phyloP scores from a whole-genome alignment of 805 yeast species.

The Saturnispora serradocipensis region DNA sequence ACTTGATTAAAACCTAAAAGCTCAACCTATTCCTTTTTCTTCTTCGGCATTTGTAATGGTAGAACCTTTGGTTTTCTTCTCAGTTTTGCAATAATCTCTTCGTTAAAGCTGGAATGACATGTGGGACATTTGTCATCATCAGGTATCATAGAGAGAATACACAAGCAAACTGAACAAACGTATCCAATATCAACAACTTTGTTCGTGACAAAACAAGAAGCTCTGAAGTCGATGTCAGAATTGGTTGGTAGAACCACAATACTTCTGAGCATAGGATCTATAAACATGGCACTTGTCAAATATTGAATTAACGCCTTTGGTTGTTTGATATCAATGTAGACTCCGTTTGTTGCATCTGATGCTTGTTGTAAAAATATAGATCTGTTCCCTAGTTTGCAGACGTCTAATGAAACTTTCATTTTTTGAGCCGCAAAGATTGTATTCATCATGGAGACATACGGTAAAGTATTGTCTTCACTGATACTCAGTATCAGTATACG shows the following conservation, averaged over 20 bases:
- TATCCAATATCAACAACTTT: constrained; percentile 85
- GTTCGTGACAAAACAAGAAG: constrained; percentile 90
- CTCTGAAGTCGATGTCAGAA: constrained; percentile 82
- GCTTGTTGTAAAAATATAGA: constrained; percentile 92
- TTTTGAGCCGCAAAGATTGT: constrained; percentile 94
- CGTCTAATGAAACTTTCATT: constrained; percentile 81
- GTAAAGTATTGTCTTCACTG: constrained; percentile 65
- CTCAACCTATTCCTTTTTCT: constrained; percentile 9
- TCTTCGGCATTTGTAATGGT: constrained; percentile 24
- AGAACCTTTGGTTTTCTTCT: constrained; percentile 43
- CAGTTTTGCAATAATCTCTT: constrained; percentile 46
- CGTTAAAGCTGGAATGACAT: constrained; percentile 73
- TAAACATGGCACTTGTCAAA: constrained; percentile 68
- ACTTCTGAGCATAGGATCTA: constrained; percentile 77
- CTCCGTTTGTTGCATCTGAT: constrained; percentile 88
- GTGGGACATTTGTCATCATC: constrained; percentile 68
- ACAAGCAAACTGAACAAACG: constrained; percentile 90
- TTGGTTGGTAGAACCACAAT: constrained; percentile 74
- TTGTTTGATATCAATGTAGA: constrained; percentile 59
- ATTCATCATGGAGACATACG: constrained; percentile 91
- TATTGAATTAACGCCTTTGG: constrained; percentile 79
- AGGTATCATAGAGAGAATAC: constrained; percentile 68
- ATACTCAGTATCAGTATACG: constrained; percentile 55
- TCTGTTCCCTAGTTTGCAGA: constrained; percentile 64
- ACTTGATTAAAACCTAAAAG: no score